Evolutionary conservation across 768 basidiomycete species (phyloP), one percentile per base, ranked within the genome.

Genomic region (Boletus insuetus): DNA sequence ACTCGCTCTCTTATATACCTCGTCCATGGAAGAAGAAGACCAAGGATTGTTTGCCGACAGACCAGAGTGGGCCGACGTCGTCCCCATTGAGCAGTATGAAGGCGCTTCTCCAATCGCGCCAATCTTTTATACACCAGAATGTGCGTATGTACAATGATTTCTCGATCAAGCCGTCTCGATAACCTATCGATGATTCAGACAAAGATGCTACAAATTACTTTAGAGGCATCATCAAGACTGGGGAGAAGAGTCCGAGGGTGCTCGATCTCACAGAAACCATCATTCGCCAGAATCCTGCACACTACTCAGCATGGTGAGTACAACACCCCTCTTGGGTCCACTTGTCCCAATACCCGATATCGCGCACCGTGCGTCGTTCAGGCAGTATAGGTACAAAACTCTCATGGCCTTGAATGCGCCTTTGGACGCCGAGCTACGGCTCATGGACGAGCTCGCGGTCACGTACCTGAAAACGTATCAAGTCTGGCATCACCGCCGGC

Each of bases 351-450:
- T 8, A 12, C n/a, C 46, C 4, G 29, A 10, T 29, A 8, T 29
- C 29, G 29, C 29, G 22, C 26, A 32, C 31, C 47, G 32, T 51
- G 14, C 44, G 24, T 38, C 43, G 19, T 42, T 29, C 68, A 97
- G 95, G 95, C 94, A 97, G 75, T 98, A 94, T 72, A 86, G 96
- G 43, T 94, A 94, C 71, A 83, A 89, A 65, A 95, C 93, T 2
- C 80, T 98, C 3, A 63, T 94, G 3, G 81, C 82, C 4, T 70
- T 91, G 56, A 69, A 85, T 10, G 73, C 82, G 4, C 79, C 89
- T 26, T 78, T 98, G 55, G 79, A 85, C n/a, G 77, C 71, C 5
- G 96, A 99, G 74, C 78, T 98, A 2, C 73, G 72, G 49, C 77
- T 96, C 34, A 94, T 97, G 85, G 91, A 97, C 74, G 86, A 86